Evolutionary conservation across 768 basidiomycete genomes (phyloP).

Genomic region (Leccinum arenicola): DNA sequence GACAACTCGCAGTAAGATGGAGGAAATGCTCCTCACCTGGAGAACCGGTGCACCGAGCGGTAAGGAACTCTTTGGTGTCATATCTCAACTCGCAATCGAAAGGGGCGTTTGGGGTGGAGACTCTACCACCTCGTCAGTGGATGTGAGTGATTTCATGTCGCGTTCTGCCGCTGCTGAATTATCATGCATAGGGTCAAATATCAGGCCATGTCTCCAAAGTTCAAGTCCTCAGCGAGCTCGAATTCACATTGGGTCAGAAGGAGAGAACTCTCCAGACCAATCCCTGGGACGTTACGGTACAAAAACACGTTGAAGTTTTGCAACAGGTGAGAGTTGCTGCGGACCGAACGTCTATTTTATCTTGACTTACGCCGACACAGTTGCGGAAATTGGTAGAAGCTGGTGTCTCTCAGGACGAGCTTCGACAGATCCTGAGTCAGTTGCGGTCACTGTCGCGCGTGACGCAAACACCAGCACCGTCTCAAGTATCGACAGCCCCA

Average conservation of each 20-base stretch:
- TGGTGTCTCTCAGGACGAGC: constrained; percentile 77
- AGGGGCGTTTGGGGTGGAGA: constrained; percentile 74
- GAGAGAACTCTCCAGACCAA: constrained; percentile 70
- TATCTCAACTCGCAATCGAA: constrained; percentile 81
- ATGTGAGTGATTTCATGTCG: constrained; percentile 35
- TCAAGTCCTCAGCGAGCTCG: constrained; percentile 81
- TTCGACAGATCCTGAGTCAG: constrained; percentile 72
- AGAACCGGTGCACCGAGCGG: constrained; percentile 78
- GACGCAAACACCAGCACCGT: constrained; percentile 32
- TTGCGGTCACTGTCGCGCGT: constrained; percentile 59
- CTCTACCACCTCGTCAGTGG: constrained; percentile 33
- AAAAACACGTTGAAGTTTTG: constrained; percentile 74
- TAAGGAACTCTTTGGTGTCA: constrained; percentile 80
- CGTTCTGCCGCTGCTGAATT: neutral
- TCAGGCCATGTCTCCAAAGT: constrained; percentile 60
- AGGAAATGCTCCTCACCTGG: constrained; percentile 97
- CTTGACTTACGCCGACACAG: constrained; percentile 34
- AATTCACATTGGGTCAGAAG: constrained; percentile 79
- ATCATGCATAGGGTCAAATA: constrained; percentile 32
- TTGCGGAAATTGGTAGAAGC: constrained; percentile 70
- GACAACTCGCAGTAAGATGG: constrained; percentile 87
- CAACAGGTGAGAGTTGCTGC: constrained; percentile 60
- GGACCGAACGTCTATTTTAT: neutral
- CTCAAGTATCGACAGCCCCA: constrained; percentile 32
- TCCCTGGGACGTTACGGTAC: constrained; percentile 65